These are phyloP conservation scores for Backusella parvicylindrica DNA, from an alignment of 192 early-diverging fungal genomes.

Conservation along the genomic window DNA sequence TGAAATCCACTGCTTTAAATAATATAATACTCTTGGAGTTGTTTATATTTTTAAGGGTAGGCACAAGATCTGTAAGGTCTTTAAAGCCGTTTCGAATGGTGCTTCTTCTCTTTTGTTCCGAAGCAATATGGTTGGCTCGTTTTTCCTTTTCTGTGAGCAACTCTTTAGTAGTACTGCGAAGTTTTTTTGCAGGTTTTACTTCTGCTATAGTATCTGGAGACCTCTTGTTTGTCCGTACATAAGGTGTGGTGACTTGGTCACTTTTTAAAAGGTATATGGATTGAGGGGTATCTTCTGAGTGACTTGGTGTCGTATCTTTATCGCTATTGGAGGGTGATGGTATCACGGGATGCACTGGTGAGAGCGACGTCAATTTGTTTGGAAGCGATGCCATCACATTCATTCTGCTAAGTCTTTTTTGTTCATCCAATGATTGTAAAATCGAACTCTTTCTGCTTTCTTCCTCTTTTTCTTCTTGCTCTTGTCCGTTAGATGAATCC, in stretches of 20 bases:
- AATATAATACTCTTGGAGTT: slow-evolving; percentile 68
- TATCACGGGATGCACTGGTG: neutral
- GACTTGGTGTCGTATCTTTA: neutral
- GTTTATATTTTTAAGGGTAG: slow-evolving; percentile 68
- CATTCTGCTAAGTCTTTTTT: neutral
- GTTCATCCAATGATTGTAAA: slow-evolving; percentile 17
- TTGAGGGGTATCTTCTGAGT: neutral
- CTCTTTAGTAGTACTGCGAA: slow-evolving; percentile 39
- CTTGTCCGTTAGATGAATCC: neutral
- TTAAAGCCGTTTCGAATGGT: slow-evolving; percentile 86
- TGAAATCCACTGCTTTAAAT: slow-evolving; percentile 68
- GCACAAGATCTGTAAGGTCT: slow-evolving; percentile 85
- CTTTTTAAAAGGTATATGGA: slow-evolving; percentile 10
- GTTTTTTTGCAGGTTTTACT: neutral
- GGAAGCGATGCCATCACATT: neutral
- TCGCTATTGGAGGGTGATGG: neutral
- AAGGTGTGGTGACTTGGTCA: slow-evolving; percentile 1
- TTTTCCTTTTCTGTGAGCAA: slow-evolving; percentile 77
- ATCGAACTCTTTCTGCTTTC: slow-evolving; percentile 18
- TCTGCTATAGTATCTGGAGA: neutral
- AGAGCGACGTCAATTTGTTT: neutral
- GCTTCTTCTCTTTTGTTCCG: slow-evolving; percentile 74
- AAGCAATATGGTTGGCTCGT: slow-evolving; percentile 71
- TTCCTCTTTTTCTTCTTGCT: neutral
- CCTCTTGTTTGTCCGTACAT: neutral